phyloP scores from a whole-genome alignment of 2,329 filamentous ascomycete species.

The Harringtonia aguacate region DNA sequence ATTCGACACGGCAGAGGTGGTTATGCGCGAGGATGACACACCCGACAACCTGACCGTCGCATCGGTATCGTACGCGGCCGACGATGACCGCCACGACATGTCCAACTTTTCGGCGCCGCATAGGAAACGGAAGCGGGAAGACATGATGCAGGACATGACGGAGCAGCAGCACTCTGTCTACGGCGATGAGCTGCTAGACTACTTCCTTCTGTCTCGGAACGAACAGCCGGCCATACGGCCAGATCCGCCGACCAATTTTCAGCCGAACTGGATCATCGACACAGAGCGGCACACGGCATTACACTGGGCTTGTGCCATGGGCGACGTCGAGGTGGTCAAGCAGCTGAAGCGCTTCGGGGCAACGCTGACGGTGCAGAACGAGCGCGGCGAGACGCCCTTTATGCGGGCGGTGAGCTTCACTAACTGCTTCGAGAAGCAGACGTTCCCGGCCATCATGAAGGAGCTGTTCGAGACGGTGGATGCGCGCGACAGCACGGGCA shows the following conservation, averaged over 20 bases:
- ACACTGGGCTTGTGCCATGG: slow-evolving; percentile 97
- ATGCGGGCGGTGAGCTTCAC: slow-evolving; percentile 95
- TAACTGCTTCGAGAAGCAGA: slow-evolving; percentile 90
- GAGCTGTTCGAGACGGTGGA: slow-evolving; percentile 76
- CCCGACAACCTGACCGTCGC: slow-evolving; percentile 75
- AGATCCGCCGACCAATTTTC: slow-evolving; percentile 73
- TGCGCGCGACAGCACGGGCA: slow-evolving; percentile 66
- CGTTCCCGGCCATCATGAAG: slow-evolving; percentile 75
- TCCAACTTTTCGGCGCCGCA: slow-evolving; percentile 51
- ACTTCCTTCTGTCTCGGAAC: slow-evolving; percentile 81
- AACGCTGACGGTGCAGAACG: slow-evolving; percentile 58
- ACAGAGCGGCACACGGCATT: slow-evolving; percentile 85
- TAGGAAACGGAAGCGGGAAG: slow-evolving; percentile 69
- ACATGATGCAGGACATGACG: slow-evolving; percentile 47
- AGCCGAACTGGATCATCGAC: slow-evolving; percentile 88
- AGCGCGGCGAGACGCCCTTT: slow-evolving; percentile 75
- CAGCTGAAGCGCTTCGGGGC: slow-evolving; percentile 77
- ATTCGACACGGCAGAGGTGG: slow-evolving; percentile 50
- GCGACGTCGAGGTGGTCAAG: slow-evolving; percentile 82
- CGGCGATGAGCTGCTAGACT: slow-evolving; percentile 87
- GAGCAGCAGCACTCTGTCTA: slow-evolving; percentile 86
- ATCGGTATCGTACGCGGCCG: slow-evolving; percentile 71
- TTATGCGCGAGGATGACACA: slow-evolving; percentile 66
- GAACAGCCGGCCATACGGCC: slow-evolving; percentile 63
- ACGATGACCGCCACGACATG: slow-evolving; percentile 67